phyloP scores from a whole-genome alignment of 192 early-diverging fungal species.

The Gaertneriomyces semiglobifer region DNA sequence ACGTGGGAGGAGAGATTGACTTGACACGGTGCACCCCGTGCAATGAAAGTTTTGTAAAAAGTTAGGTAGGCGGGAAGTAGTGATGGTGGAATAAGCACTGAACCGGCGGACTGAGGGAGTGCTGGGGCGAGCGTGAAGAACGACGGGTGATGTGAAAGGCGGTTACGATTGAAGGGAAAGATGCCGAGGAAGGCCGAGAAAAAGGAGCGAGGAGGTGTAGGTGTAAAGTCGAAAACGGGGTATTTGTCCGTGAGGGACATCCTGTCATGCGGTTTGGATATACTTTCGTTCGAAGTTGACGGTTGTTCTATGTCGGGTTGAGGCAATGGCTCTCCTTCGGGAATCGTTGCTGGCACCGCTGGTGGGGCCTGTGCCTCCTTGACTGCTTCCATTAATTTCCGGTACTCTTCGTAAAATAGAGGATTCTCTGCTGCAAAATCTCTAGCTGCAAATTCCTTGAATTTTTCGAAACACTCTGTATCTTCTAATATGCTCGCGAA shows the following conservation, averaged over 20 bases:
- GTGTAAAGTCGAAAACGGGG: constrained; percentile 28
- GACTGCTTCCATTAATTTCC: constrained; percentile 30
- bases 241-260: constrained; percentile 18
- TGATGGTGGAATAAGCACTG: constrained; percentile 19
- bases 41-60: constrained; percentile 30
- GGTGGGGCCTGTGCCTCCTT: constrained; percentile 13
- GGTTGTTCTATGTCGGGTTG: neutral
- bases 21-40: constrained; percentile 12
- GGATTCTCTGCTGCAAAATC: constrained; percentile 38
- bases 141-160: neutral
- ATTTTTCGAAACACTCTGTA: constrained; percentile 25
- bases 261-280: neutral
- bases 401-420: constrained; percentile 36
- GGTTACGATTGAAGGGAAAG: neutral
- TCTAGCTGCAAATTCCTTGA: constrained; percentile 35
- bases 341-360: neutral
- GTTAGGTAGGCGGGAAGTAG: constrained; percentile 17
- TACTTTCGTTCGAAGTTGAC: neutral
- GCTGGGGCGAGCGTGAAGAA: constrained; percentile 20
- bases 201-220: neutral
- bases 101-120: constrained; percentile 10
- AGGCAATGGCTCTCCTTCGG: neutral
- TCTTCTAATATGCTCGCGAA: constrained; percentile 32
- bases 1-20: constrained; percentile 23
- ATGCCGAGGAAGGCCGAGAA: neutral